A percentile compares a stretch with the other conserved stretches of the same genome.
Evolutionary conservation across 371 early-diverging fungal genomes (phyloP).

Genomic region (Saksenaea vasiformis): DNA sequence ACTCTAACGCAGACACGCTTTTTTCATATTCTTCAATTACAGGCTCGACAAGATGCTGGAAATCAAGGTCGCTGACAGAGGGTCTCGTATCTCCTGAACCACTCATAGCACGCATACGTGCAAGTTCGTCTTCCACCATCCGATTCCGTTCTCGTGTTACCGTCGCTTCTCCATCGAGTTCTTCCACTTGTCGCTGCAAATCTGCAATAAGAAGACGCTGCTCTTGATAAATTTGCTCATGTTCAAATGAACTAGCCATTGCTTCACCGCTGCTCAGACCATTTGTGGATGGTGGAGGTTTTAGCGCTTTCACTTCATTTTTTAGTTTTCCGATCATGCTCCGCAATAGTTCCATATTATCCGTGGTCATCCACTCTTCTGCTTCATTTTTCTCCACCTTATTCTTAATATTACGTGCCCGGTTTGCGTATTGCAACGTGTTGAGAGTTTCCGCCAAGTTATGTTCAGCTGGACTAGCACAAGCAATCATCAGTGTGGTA

Average conservation of each 20-base stretch:
- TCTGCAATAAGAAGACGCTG: constrained; percentile 38
- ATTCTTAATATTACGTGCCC: constrained; percentile 90
- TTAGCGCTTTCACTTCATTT: constrained; percentile 48
- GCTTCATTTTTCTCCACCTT: constrained; percentile 70
- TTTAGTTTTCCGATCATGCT: constrained; percentile 58
- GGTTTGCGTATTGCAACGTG: constrained; percentile 91
- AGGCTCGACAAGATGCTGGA: constrained; percentile 69
- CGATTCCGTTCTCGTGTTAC: constrained; percentile 39
- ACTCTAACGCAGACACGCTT: constrained; percentile 58
- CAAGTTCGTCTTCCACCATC: constrained; percentile 22
- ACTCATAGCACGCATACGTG: neutral
- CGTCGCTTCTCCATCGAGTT: constrained; percentile 37
- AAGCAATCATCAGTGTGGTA: constrained; percentile 93
- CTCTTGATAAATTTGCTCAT: constrained; percentile 34
- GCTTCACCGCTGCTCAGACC: neutral
- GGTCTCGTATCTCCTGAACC: neutral
- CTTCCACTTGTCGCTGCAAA: constrained; percentile 47
- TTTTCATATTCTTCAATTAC: constrained; percentile 74
- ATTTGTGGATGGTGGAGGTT: constrained; percentile 16
- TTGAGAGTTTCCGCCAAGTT: constrained; percentile 92
- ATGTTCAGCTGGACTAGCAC: constrained; percentile 80
- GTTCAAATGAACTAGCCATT: neutral
- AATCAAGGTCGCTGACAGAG: constrained; percentile 26
- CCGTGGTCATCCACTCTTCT: constrained; percentile 70
- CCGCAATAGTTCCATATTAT: constrained; percentile 61